phyloP scores from a whole-genome alignment of 148 eudicot genomes.

The Euryodendron excelsum region DNA sequence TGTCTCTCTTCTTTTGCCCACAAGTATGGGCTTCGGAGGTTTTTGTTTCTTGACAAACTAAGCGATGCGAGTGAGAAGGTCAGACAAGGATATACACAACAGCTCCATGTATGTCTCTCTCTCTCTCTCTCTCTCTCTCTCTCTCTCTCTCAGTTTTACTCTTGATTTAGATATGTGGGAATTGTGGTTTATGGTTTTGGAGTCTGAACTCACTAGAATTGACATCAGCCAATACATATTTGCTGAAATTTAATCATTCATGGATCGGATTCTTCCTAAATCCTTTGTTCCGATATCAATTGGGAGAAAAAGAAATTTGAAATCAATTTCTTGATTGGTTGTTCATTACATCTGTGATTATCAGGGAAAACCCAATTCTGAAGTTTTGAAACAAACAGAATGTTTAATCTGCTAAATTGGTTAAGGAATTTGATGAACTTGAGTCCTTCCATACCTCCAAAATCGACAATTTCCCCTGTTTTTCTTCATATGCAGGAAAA shows the following conservation, averaged over 20 bases:
- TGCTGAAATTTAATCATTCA: too few relatives aligned
- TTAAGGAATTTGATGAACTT: too few relatives aligned
- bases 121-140: neutral
- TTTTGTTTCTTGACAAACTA: slow-evolving; percentile 71
- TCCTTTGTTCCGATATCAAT: too few relatives aligned
- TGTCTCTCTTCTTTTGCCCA: slow-evolving; percentile 50
- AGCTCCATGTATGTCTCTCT: slow-evolving; percentile 55
- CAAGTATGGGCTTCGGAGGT: slow-evolving; percentile 65
- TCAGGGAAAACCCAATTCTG: too few relatives aligned
- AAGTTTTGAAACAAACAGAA: too few relatives aligned
- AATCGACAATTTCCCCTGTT: neutral
- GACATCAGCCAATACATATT: too few relatives aligned
- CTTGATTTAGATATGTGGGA: neutral
- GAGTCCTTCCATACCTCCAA: too few relatives aligned
- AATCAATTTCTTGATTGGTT: neutral
- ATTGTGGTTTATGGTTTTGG: too few relatives aligned
- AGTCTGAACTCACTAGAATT: too few relatives aligned
- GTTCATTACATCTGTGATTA: neutral
- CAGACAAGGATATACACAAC: slow-evolving; percentile 49
- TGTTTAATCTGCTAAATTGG: too few relatives aligned
- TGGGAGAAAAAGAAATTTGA: neutral
- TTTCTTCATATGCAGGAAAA: neutral
- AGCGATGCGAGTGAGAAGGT: slow-evolving; percentile 62
- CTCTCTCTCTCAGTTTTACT: too few relatives aligned
- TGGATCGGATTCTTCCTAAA: too few relatives aligned